These are phyloP conservation scores for Phytophthora citricola DNA, from an alignment of 352 stramenopile genomes.

Conservation along the genomic window DNA sequence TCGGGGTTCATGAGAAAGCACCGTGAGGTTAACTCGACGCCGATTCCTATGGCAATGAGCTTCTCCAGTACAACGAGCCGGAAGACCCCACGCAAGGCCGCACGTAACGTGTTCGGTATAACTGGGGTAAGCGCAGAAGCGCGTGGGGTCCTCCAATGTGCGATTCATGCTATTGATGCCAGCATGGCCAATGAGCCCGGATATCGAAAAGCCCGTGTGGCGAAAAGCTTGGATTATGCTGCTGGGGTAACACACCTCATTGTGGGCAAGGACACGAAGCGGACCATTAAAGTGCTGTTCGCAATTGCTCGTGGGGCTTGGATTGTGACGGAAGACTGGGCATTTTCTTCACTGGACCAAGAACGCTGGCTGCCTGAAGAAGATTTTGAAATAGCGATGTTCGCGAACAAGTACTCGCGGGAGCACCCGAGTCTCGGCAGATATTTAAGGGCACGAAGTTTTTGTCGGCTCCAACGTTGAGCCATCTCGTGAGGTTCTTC, in stretches of 20 bases:
- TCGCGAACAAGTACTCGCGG: constrained; percentile 56
- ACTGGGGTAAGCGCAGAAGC: constrained; percentile 70
- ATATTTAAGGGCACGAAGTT: constrained; percentile 74
- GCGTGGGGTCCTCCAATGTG: constrained; percentile 70
- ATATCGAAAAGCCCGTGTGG: constrained; percentile 73
- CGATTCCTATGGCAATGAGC: constrained; percentile 41
- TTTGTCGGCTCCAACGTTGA: constrained; percentile 80
- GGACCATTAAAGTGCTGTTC: constrained; percentile 89
- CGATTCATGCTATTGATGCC: constrained; percentile 80
- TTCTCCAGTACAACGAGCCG: constrained; percentile 41
- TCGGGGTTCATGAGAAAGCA: constrained; percentile 40
- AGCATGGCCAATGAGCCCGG: constrained; percentile 55
- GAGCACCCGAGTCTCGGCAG: constrained; percentile 53
- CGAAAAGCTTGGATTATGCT: constrained; percentile 80
- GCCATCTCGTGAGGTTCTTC: constrained; percentile 72
- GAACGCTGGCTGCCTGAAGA: constrained; percentile 76
- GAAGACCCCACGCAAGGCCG: constrained; percentile 34
- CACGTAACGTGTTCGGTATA: constrained; percentile 77
- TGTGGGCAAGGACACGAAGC: constrained; percentile 67
- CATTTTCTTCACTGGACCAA: constrained; percentile 78
- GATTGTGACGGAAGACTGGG: constrained; percentile 84
- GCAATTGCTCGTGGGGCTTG: constrained; percentile 80
- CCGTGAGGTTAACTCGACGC: constrained; percentile 37
- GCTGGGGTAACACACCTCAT: constrained; percentile 81
- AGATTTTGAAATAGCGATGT: constrained; percentile 66